Conservation (phyloP, 345 rosid genomes). For the Corchorus capsularis region DNA sequence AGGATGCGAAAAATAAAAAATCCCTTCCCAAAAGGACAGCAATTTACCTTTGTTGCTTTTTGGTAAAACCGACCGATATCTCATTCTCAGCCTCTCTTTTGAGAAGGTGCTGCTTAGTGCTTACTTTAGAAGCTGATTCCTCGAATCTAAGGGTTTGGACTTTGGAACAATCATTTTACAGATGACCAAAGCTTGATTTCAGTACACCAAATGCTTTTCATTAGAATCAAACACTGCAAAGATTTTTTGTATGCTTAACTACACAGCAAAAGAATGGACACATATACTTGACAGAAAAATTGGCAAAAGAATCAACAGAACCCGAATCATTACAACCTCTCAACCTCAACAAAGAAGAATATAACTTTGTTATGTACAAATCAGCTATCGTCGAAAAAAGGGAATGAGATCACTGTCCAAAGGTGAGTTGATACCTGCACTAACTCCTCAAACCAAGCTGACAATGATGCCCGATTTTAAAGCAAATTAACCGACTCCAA, state of each 20-base stretch:
- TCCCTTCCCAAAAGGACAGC: not conserved
- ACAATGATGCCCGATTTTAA: not conserved
- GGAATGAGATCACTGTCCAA: not conserved
- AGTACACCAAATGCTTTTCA: not conserved
- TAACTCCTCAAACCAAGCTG: constrained; percentile 9
- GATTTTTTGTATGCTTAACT: not conserved
- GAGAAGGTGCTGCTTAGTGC: not conserved
- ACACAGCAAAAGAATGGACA: not conserved
- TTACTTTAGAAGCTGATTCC: constrained; percentile 7
- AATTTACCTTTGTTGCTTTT: not conserved
- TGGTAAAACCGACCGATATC: not conserved
- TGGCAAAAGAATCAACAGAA: constrained; percentile 3
- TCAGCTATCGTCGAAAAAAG: not conserved
- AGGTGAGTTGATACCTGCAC: not conserved
- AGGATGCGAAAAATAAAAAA: no score
- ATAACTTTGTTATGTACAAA: constrained; percentile 20
- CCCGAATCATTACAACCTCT: not conserved
- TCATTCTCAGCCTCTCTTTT: not conserved
- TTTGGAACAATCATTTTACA: not conserved
- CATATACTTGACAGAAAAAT: not conserved
- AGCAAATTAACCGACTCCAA: not conserved
- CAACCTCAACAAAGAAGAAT: constrained; percentile 2
- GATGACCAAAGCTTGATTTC: not conserved
- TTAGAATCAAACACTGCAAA: not conserved
- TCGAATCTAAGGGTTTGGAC: not conserved